Evolutionary conservation across 2,329 filamentous ascomycete genomes (phyloP), one percentile per base, ranked within the genome.

Genomic region (Beauveria sp.): DNA sequence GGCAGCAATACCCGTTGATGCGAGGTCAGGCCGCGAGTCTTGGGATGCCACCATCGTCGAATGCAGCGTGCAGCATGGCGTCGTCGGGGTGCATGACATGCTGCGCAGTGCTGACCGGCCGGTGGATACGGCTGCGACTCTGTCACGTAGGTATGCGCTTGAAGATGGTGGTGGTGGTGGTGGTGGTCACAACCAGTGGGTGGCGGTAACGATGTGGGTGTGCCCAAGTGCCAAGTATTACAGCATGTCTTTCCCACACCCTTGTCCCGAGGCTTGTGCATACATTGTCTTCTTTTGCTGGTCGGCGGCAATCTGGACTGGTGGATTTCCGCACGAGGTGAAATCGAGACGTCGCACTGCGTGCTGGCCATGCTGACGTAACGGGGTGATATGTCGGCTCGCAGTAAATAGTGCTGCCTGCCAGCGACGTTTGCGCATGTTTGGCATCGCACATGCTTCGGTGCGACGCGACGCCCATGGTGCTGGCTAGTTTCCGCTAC

Each of bases 21-120:
- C 18, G 38, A 26, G 22, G 38, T 42, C 38, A 20, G 38, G 38
- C 52, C 42, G 22, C 38, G 38, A 54, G 52, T 22, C 18, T 26
- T 20, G 52, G 52, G 14, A 43, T 54, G 22, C 52, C 52, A 14
- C 52, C 52, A 43, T 54, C 52, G 22, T 54, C 38, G 38, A 42
- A 42, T 28, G 38, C 52, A n/a, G 38, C n/a, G 38, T 43, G 38
- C 28, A 56, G 28, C 18, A 48, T 56, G 42, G 24, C 22, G 42
- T 56, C 42, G 42, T 56, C 28, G 26, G 42, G 54, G 18, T 48
- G 42, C 54, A 56, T 56, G 54, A 56, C 54, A 46, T 56, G 54
- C 16, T 46, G 42, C 42, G 52, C 52, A 28, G 22, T 46, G 53
- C 53, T 56, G 53, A 56, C 53, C 40, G 53, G 40, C 53, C 24